Base-by-base conservation (phyloP, 2,329 filamentous ascomycete species). In the Eutypella sp. region DNA sequence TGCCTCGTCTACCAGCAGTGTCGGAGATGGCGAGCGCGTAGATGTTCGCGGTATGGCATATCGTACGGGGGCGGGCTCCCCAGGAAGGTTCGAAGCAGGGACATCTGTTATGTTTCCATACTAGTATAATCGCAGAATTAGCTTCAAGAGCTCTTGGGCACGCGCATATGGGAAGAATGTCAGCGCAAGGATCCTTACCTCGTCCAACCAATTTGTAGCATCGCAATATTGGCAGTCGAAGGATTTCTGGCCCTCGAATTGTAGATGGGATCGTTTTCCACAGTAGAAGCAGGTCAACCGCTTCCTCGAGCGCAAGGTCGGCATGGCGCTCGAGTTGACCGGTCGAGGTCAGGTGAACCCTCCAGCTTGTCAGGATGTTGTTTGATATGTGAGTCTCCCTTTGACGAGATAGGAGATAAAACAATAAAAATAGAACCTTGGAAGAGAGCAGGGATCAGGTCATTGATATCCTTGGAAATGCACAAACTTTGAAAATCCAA, bases 101-200 rank as follows among this genome's bases (percentile, higher is more conserved):
- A 91, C 89, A 65, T 99, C 92, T 46, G 88, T 86, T 54, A 97
- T 93, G 42, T 95, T 83, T 59, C 92, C 92, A 63, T 89, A 81
- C 87, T 93, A 59, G 3, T 24, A 3, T n/a, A 18, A 42, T 37
- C n/a, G n/a, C n/a, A n/a, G n/a, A n/a, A 22, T 51, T 52, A 56
- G 55, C 47, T 56, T 59, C 42, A 57, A 52, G 9, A 41, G 19
- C 45, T 44, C n/a, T 27, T 24, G 25, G 38, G 19, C 18, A 47
- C 27, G 27, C 33, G n/a, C n/a, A n/a, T 10, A 36, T 19, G 23
- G 50, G 19, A 41, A 40, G 40, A 34, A 52, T n/a, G 31, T 46
- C 16, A 51, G 41, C 19, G 13, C 24, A 25, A 37, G 48, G 49
- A 20, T 33, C 53, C 72, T 48, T 70, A 93, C 90, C 72, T 92